These are phyloP conservation scores for Blastomyces parvus DNA, from an alignment of 2,329 filamentous ascomycete species.

Conservation along the genomic window DNA sequence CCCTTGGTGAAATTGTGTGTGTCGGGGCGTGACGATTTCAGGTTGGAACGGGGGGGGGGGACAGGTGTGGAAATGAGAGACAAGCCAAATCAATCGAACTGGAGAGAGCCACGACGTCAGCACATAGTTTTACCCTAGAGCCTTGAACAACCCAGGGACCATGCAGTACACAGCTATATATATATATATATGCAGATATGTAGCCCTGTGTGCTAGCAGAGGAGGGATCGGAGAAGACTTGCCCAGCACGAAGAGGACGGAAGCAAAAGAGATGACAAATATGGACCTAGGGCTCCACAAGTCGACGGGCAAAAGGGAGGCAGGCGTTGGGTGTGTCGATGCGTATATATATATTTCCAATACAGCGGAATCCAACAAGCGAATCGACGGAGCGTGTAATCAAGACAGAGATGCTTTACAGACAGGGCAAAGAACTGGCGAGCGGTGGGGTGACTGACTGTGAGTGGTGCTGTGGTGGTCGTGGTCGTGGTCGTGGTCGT, in stretches of 20 bases:
- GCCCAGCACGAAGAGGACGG: background rate
- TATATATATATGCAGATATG: background rate
- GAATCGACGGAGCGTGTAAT: background rate
- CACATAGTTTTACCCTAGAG: background rate
- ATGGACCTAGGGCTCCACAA: background rate
- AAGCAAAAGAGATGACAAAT: conserved; percentile 4
- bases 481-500: background rate
- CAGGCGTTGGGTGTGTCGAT: background rate
- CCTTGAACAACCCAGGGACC: background rate
- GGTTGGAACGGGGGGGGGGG: background rate
- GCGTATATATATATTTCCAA: background rate
- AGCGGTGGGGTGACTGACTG: too few relatives aligned
- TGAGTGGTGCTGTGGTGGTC: too few relatives aligned
- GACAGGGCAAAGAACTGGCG: background rate
- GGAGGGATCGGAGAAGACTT: background rate
- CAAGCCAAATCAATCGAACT: background rate
- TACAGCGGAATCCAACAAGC: background rate
- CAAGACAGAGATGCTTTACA: background rate
- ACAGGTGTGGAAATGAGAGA: background rate
- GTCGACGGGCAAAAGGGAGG: background rate
- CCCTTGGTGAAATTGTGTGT: background rate
- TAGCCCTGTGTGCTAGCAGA: background rate
- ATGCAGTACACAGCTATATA: background rate
- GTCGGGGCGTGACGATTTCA: background rate
- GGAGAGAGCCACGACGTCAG: background rate